Evolutionary conservation across 2,329 filamentous ascomycete species (phyloP), one percentile per base, ranked within the genome.

Genomic region (Aspergillus sp.): DNA sequence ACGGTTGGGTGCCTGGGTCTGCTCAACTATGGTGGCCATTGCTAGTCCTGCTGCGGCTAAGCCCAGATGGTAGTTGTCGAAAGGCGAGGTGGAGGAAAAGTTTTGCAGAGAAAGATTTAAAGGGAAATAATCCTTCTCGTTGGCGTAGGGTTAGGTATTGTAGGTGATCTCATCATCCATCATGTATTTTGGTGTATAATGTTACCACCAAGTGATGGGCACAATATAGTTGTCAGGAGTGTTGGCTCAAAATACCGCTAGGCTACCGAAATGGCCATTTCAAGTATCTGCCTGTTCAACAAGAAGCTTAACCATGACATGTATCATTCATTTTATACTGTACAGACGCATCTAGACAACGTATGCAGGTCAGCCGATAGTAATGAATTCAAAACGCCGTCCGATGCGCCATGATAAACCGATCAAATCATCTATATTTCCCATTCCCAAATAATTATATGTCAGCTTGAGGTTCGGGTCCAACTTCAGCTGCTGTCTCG

Each of bases 121-220:
- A 19, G 19, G 19, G 19, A 19, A 19, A 19, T 19, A 19, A 19
- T 19, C 2, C 19, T 19, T 41, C 4, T 42, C 29, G 19, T 28
- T 9, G 28, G n/a, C 10, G 5, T 42, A 32, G 19, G 41, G 26
- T n/a, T 29, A 7, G 29, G 36, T 29, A 7, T 8, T 10, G 10
- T 26, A 38, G 29, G 39, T 46, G 45, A 46, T 42, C 28, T 46
- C 45, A 46, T 46, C 19, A 9, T 10, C 28, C 45, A 46, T 46
- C 45, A 46, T 46, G 35, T 29, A 46, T 30, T n/a, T 46, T 35
- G 9, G 12, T 39, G 12, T 26, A 34, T 27, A 33, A 7, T 36
- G 29, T 43, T 33, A 10, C 28, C 30, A 43, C 9, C 1, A n/a
- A 8, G 12, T 43, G 41, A 43, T 19, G 32, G 8, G 27, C 41